These are phyloP conservation scores for Bipolaris cookei DNA, from an alignment of 2,329 filamentous ascomycete genomes.

Conservation along the genomic window DNA sequence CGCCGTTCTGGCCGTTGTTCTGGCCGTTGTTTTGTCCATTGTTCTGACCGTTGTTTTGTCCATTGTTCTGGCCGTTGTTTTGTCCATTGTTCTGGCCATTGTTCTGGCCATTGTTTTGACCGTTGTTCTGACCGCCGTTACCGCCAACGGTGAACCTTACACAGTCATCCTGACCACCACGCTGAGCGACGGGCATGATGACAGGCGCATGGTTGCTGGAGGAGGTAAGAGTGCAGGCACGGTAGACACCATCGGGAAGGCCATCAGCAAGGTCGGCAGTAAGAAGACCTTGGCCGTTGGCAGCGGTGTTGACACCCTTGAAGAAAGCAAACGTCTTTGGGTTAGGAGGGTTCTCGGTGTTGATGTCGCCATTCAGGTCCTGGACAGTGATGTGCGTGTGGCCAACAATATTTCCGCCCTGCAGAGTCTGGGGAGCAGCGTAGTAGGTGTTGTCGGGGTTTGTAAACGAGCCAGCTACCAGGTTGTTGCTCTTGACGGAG, in stretches of 20 bases:
- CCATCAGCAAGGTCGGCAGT: conserved; percentile 55
- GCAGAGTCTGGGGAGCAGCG: conserved; percentile 60
- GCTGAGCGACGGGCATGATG: conserved; percentile 63
- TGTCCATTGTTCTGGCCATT: conserved; percentile 7
- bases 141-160: conserved; percentile 55
- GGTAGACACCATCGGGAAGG: conserved; percentile 57
- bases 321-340: conserved; percentile 61
- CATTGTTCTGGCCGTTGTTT: conserved; percentile 21
- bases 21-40: conserved; percentile 17
- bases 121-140: conserved; percentile 14
- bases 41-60: neutral
- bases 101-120: conserved; percentile 18
- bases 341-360: conserved; percentile 47
- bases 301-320: conserved; percentile 63
- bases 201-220: conserved; percentile 63
- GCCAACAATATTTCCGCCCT: conserved; percentile 52
- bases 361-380: conserved; percentile 50
- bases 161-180: conserved; percentile 62
- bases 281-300: conserved; percentile 56
- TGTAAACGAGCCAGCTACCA: conserved; percentile 61
- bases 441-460: conserved; percentile 64
- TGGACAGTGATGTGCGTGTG: conserved; percentile 62
- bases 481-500: conserved; percentile 56
- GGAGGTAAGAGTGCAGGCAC: conserved; percentile 60
- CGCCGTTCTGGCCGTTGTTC: conserved; percentile 18